phyloP scores from a whole-genome alignment of 176 grass and related monocot genomes.

The Carex parvula region DNA sequence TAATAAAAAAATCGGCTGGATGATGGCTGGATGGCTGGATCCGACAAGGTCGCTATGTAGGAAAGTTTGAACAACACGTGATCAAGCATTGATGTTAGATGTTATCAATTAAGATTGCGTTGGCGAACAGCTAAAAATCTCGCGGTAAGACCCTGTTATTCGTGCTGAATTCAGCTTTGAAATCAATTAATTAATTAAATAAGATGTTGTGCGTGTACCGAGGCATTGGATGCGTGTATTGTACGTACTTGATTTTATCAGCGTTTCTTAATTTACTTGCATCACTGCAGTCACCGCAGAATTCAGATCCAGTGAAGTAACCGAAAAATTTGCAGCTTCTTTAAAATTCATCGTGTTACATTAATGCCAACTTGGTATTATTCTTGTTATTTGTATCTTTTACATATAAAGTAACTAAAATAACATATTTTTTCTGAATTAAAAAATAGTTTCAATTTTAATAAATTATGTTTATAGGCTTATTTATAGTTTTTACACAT shows the following conservation, averaged over 20 bases:
- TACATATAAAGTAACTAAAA: too few relatives aligned
- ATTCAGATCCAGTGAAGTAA: too few relatives aligned
- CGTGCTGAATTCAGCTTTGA: background rate
- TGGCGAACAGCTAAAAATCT: background rate
- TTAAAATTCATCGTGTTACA: too few relatives aligned
- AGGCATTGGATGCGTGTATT: background rate
- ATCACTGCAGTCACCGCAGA: background rate
- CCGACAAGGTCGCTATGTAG: background rate
- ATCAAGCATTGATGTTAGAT: background rate
- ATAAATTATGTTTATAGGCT: too few relatives aligned
- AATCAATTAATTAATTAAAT: background rate
- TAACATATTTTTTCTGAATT: too few relatives aligned
- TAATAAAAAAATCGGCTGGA: too few relatives aligned
- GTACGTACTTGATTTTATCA: background rate
- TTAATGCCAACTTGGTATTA: too few relatives aligned
- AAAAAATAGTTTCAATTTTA: too few relatives aligned
- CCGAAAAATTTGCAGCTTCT: too few relatives aligned
- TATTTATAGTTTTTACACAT: too few relatives aligned
- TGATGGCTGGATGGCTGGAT: background rate
- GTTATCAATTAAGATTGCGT: slow-evolving; percentile 4
- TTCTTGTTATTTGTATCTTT: too few relatives aligned
- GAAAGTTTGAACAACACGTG: background rate
- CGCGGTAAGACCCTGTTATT: background rate
- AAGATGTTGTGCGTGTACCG: background rate
- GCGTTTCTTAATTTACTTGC: too few relatives aligned